Evolutionary conservation across 768 basidiomycete species (phyloP).

Genomic region (Mycena polygramma): DNA sequence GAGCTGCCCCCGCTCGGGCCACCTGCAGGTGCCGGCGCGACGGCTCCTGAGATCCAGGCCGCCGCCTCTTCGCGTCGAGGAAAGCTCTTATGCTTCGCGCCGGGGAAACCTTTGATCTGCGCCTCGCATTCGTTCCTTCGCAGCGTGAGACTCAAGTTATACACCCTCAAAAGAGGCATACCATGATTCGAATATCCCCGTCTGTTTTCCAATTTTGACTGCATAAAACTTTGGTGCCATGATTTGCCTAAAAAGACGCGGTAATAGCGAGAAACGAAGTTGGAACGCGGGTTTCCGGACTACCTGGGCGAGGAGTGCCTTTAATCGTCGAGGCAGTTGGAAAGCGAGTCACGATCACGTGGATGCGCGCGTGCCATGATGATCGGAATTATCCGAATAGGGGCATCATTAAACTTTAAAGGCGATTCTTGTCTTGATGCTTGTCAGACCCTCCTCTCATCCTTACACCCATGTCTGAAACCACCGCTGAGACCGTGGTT

Average conservation of each 20-base stretch:
- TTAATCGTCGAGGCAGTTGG: no score
- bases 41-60: constrained; percentile 57
- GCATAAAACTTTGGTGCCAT: constrained; percentile 13
- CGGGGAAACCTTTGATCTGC: constrained; percentile 75
- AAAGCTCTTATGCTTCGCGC: constrained; percentile 80
- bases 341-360: constrained; percentile 1
- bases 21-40: neutral
- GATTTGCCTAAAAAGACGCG: no score
- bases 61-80: constrained; percentile 67
- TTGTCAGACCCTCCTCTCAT: neutral
- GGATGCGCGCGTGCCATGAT: neutral
- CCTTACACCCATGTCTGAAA: constrained; percentile 6
- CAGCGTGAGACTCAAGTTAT: neutral
- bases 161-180: constrained; percentile 19
- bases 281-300: neutral
- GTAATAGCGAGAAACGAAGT: no score
- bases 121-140: constrained; percentile 75
- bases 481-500: constrained; percentile 2
- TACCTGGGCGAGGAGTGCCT: neutral
- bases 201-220: constrained; percentile 51
- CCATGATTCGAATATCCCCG: constrained; percentile 57
- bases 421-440: neutral
- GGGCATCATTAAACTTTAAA: neutral
- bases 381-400: neutral
- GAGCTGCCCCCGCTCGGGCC: neutral